Base-by-base conservation (phyloP, 768 basidiomycete genomes). In the Boletus patriciae region DNA sequence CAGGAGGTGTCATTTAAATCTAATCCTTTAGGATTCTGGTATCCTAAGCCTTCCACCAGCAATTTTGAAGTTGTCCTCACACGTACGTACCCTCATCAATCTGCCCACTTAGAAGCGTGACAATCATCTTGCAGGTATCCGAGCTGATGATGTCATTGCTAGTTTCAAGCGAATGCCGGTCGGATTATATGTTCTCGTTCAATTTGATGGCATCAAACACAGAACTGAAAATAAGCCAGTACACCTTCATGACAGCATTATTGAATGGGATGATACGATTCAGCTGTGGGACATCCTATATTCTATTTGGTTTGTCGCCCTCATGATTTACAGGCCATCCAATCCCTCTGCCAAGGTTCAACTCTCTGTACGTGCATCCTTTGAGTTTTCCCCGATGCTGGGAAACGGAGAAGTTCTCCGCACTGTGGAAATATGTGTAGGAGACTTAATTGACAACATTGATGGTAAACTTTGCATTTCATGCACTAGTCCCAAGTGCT, bases 151-250 rank as follows among this genome's bases (percentile, higher is more conserved):
- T 47, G n/a, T 65, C 18, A 2, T 19, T 10, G 23, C 21, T 27
- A 54, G 55, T 50, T 37, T 58, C 12, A 23, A 15, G 2, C 50
- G 46, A 3, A 49, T 58, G 8, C 63, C 62, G 4, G 27, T 50
- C 5, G 63, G 63, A 6, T 58, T 64, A 18, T 57, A 50, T 40
- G 44, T 62, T 12, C 43, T 19, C 0, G 29, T 56, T 3, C 16
- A 52, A 3, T 38, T 23, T 12, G 12, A 21, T 16, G 37, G 43
- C 0, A 25, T 2, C 3, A 25, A 19, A 33, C 12, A 29, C 5
- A 13, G 25, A 21, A 56, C 50, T 16, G 1, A 38, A 4, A 45
- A 33, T 19, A 46, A 52, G 18, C 18, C 43, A 6, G 23, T 23
- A 11, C 13, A 6, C 3, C 16, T 57, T 2, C 15, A 57, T 13